phyloP scores from a whole-genome alignment of 441 rosid genomes.

The Syzygium syzygioides region DNA sequence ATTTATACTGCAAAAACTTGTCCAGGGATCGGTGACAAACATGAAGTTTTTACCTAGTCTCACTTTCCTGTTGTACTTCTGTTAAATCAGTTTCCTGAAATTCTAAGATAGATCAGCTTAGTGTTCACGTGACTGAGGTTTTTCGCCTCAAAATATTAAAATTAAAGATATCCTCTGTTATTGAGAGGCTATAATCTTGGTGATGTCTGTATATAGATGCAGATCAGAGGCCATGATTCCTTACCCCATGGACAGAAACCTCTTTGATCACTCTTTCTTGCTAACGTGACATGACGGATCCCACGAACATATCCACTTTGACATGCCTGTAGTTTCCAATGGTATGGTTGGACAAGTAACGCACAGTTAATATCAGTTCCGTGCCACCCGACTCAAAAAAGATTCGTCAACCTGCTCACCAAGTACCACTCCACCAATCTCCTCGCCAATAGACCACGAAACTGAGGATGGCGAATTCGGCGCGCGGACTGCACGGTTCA shows the following conservation, averaged over 20 bases:
- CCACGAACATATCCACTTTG: not conserved
- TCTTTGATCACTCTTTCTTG: not conserved
- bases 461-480: not conserved
- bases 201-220: not conserved
- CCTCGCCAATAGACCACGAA: rapidly evolving
- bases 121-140: not conserved
- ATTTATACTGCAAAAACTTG: not conserved
- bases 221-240: not conserved
- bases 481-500: not conserved
- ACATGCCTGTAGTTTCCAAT: not conserved
- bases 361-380: not conserved
- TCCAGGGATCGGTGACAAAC: not conserved
- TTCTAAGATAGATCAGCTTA: not conserved
- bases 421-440: not conserved
- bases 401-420: not conserved
- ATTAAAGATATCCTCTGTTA: not conserved
- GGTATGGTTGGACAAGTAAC: not conserved
- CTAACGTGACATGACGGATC: not conserved
- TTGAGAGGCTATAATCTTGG: not conserved
- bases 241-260: not conserved
- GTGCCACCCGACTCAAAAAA: not conserved
- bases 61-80: not conserved
- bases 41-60: not conserved
- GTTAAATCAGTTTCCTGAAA: not conserved
- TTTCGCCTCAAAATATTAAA: not conserved